phyloP scores from a whole-genome alignment of 2,329 filamentous ascomycete species.

The Aspergillus chevalieri region DNA sequence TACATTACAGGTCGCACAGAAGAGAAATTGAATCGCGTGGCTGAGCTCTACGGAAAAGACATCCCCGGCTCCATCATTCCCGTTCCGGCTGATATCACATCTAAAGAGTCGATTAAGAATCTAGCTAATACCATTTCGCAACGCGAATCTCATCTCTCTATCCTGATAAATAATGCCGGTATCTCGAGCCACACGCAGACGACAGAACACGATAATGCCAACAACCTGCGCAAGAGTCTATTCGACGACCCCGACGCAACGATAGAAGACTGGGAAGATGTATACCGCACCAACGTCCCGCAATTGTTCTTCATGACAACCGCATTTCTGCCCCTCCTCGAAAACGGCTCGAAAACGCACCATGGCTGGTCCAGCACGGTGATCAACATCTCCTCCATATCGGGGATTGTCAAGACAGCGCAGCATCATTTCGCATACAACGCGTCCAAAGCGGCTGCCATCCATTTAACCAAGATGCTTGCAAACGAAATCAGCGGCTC shows the following conservation, averaged over 20 bases:
- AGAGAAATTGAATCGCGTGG: slow-evolving; percentile 31
- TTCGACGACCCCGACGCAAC: slow-evolving; percentile 58
- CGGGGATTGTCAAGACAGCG: slow-evolving; percentile 63
- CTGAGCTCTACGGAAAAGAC: slow-evolving; percentile 37
- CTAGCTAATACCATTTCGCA: slow-evolving; percentile 53
- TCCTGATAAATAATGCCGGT: slow-evolving; percentile 66
- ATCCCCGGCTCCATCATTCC: slow-evolving; percentile 55
- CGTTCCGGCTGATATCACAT: slow-evolving; percentile 57
- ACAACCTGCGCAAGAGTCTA: slow-evolving; percentile 50
- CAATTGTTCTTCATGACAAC: slow-evolving; percentile 70
- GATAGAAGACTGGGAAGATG: slow-evolving; percentile 65
- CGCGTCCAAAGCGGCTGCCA: slow-evolving; percentile 68
- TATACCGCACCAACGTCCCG: slow-evolving; percentile 69
- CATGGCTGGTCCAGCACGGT: slow-evolving; percentile 54
- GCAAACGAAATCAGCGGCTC: slow-evolving; percentile 59
- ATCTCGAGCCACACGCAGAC: slow-evolving; percentile 53
- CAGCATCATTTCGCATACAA: slow-evolving; percentile 75
- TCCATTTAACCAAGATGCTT: slow-evolving; percentile 66
- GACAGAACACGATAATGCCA: slow-evolving; percentile 48
- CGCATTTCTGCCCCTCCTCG: slow-evolving; percentile 63
- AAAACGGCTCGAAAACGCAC: slow-evolving; percentile 58
- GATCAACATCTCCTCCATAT: slow-evolving; percentile 70
- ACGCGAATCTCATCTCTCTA: slow-evolving; percentile 60
- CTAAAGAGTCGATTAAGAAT: slow-evolving; percentile 55
- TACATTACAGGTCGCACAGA: slow-evolving; percentile 53